These are phyloP conservation scores for Pichia sp. DNA, from an alignment of 1,139 yeast species.

Conservation along the genomic window DNA sequence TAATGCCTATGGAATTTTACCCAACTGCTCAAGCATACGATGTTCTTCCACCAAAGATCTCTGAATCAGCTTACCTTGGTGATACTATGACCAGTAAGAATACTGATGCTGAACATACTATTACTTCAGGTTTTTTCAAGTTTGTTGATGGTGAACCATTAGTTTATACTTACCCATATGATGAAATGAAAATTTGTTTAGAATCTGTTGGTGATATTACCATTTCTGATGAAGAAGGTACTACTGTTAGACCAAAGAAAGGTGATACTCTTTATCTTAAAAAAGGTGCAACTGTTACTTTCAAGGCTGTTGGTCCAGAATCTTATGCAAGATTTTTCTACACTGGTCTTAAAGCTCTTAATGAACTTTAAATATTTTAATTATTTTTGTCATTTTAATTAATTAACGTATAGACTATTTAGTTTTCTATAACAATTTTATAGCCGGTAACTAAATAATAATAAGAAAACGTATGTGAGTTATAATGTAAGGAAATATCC, in stretches of 20 bases:
- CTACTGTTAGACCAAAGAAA: constrained; percentile 48
- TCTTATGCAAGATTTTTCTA: constrained; percentile 59
- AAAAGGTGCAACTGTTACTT: constrained; percentile 62
- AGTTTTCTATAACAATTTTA: no score
- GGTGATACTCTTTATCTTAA: constrained; percentile 67
- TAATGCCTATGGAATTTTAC: constrained; percentile 58
- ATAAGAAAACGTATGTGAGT: no score
- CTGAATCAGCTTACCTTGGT: constrained; percentile 58
- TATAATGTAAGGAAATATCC: no score
- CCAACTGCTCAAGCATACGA: constrained; percentile 49
- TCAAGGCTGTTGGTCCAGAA: constrained; percentile 44
- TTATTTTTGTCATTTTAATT: no score
- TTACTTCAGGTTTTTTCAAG: constrained; percentile 60
- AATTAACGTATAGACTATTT: no score
- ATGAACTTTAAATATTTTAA: no score
- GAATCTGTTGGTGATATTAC: constrained; percentile 61
- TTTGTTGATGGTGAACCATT: constrained; percentile 63
- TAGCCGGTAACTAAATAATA: no score
- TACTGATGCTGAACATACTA: constrained; percentile 48
- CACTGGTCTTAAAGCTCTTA: constrained; percentile 43
- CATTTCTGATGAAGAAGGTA: constrained; percentile 57
- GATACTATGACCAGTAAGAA: constrained; percentile 50
- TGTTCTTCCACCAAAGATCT: constrained; percentile 52
- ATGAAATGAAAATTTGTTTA: constrained; percentile 64
- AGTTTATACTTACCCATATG: constrained; percentile 58